A percentile compares a stretch with the other conserved stretches of the same genome.
Evolutionary conservation across 163 green algal genomes (phyloP).

Genomic region (Scenedesmus sp.): DNA sequence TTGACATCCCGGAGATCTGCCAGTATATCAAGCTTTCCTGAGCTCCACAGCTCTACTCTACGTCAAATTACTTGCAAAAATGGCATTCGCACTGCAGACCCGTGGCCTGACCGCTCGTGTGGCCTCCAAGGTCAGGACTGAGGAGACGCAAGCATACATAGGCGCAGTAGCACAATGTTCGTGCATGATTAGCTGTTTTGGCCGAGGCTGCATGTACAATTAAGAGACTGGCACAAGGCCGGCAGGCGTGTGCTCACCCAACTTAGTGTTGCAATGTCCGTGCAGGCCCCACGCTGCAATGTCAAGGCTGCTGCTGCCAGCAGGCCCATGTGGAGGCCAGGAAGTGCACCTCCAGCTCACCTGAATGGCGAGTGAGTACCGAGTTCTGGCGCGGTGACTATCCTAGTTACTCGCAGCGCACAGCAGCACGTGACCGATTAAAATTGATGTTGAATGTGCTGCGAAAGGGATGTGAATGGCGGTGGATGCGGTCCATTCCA

Average conservation of each 20-base stretch:
- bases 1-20: constrained; percentile 2
- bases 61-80: neutral
- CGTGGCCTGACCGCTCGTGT: constrained; percentile 8
- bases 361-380: constrained; percentile 51
- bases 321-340: constrained; percentile 49
- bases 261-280: neutral
- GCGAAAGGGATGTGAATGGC: no score
- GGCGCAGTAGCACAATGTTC: neutral
- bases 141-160: neutral
- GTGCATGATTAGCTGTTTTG: neutral
- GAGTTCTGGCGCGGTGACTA: neutral
- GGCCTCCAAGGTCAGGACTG: neutral
- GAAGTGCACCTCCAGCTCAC: constrained; percentile 53
- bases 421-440: neutral
- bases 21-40: neutral
- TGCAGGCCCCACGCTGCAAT: constrained; percentile 27
- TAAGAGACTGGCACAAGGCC: neutral
- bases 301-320: constrained; percentile 8
- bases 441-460: no score
- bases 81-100: neutral
- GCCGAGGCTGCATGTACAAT: neutral
- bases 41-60: neutral
- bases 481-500: neutral
- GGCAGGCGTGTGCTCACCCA: neutral
- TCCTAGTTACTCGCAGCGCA: neutral